Evolutionary conservation across 2,329 filamentous ascomycete genomes (phyloP), one percentile per base, ranked within the genome.

Genomic region (Dactylellina cionopaga): DNA sequence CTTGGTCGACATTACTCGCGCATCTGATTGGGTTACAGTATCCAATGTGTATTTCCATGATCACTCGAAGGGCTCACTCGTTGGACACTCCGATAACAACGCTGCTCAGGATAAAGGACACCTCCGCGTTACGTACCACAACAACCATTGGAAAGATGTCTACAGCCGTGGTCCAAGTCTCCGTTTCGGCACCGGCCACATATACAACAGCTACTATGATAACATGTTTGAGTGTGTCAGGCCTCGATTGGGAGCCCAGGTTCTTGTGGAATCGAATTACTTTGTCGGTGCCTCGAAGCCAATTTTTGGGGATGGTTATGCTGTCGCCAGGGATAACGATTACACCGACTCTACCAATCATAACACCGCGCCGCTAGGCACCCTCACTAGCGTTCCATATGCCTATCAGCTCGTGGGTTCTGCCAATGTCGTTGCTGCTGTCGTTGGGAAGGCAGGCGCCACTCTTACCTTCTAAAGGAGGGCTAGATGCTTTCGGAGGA

Each of bases 151-250:
- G 83, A 77, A 78, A 75, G 88, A 89, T 81, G 80, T 89, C 78
- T 87, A 88, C 83, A 88, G 85, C 4, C 88, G 88, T 55, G 82
- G 80, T 0, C 88, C 89, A 1, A 86, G 84, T 2, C 78, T 89
- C 78, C 87, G 88, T 75, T 90, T 90, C 81, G 88, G 88, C 25
- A 89, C 86, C 41, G 87, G 82, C 9, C 88, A 90, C 80, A 78
- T 86, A 76, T 86, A 10, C 13, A 80, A 80, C 78, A 83, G 81
- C 77, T 83, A 82, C 79, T 82, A 81, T 78, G 79, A 80, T 75
- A 76, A 83, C 74, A 78, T 81, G 56, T 81, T 79, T 51, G 84
- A 84, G 43, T 85, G 83, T 49, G 83, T 88, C 81, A 87, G 87
- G 81, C 84, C 85, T 44, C 84, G 85, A 52, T 80, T 83, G 75